A percentile compares a stretch with the other conserved stretches of the same genome.
Evolutionary conservation across 163 green algal genomes (phyloP).

Genomic region (Trebouxia gelatinosa): DNA sequence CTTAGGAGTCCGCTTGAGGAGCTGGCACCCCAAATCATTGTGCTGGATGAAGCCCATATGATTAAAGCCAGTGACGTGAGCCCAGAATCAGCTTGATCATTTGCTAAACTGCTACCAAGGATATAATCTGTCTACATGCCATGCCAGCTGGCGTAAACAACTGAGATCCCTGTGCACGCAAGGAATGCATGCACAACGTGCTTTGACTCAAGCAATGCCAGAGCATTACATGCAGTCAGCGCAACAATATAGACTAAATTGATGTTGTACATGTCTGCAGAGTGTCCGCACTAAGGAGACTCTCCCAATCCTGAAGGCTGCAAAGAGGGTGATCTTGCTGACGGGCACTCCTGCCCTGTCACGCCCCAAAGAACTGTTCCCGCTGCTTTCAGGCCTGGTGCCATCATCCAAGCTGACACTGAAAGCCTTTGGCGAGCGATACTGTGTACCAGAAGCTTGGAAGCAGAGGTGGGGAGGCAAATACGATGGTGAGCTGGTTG

Average conservation of each 20-base stretch:
- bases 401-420: constrained; percentile 41
- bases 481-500: neutral
- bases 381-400: constrained; percentile 43
- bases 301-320: constrained; percentile 43
- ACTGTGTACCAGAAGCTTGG: constrained; percentile 38
- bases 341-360: constrained; percentile 58
- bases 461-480: constrained; percentile 22
- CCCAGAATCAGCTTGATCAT: no score
- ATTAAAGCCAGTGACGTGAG: constrained; percentile 68
- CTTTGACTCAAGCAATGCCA: no score
- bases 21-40: constrained; percentile 42
- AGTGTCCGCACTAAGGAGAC: constrained; percentile 49
- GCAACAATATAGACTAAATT: no score
- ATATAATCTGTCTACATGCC: no score
- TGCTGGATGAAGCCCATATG: constrained; percentile 74
- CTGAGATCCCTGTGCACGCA: no score
- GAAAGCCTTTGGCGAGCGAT: constrained; percentile 55
- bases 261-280: no score
- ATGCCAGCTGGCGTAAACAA: no score
- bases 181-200: no score
- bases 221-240: no score
- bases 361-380: constrained; percentile 57
- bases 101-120: no score
- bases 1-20: constrained; percentile 33
- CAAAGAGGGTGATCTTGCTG: constrained; percentile 51